Evolutionary conservation across 129 eudicot genomes (phyloP), one percentile per base, ranked within the genome.

Genomic region (Arctium minus): DNA sequence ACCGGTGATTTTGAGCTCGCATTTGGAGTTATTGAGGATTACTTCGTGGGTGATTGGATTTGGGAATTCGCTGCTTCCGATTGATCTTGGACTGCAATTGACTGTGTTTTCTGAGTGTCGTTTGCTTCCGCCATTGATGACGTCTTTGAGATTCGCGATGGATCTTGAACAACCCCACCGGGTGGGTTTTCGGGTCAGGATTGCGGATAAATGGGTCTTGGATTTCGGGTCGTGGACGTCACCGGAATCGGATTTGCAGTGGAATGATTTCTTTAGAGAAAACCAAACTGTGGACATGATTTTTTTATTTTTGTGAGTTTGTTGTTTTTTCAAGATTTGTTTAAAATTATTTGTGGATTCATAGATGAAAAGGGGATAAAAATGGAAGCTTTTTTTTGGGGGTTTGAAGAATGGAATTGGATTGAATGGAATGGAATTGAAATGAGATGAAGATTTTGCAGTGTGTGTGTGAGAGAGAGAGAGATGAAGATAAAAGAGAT

Each of bases 91-190:
- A 70, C 98, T 94, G 64, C 90, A 94, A 75, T 91, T 94, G 1
- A 92, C 91, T 11, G 91, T 84, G 70, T 84, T 91, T 48, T 91
- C 97, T 75, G 80, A 48, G 70, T 94, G 98, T 79, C 98, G 79
- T 81, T 94, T 94, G 89, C 98, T 94, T 13, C 97, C 87, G 46
- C 83, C 97, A 81, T 94, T 94, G 38, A 94, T 94, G 35, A 94
- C 98, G 79, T 94, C 98, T 80, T 89, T 94, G 68, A 94, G 95
- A 79, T 90, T 92, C 17, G 95, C 92, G 7, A 94, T 92, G 64
- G 98, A 94, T 92, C 96, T 90, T 70, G 97, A 94, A 79, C 98
- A 94, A 3, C 98, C 97, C 10, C 97, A 94, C 86, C 94, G 83
- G 7, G 86, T 87, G 53, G 84, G 74, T 84, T 86, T 92, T 79